Conservation (phyloP, 2,329 filamentous ascomycete genomes). For the Verticillium alfalfae region DNA sequence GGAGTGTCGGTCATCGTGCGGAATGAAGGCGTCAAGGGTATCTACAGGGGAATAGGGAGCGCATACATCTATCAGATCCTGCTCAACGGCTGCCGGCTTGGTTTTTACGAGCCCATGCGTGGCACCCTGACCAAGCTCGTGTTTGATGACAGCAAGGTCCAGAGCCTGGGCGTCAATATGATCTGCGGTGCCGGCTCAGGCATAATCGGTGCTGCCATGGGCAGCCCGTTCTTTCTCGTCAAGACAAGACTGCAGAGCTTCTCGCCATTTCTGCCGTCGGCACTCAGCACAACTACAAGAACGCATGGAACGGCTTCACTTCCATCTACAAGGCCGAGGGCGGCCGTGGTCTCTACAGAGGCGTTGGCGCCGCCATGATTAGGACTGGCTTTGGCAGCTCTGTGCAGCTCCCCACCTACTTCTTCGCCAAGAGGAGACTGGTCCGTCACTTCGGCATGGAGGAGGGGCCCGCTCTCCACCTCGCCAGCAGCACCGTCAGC, state of each 20-base stretch:
- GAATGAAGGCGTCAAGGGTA: conserved; percentile 80
- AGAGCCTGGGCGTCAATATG: conserved; percentile 88
- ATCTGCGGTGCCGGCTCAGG: conserved; percentile 86
- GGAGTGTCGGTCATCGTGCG: conserved; percentile 83
- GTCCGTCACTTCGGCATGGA: conserved; percentile 80
- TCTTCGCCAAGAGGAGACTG: conserved; percentile 87
- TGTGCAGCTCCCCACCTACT: conserved; percentile 95
- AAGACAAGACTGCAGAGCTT: conserved; percentile 95
- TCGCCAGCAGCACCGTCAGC: conserved; percentile 81
- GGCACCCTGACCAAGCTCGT: conserved; percentile 62
- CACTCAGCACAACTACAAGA: conserved; percentile 91
- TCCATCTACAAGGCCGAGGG: conserved; percentile 79
- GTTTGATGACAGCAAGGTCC: conserved; percentile 66
- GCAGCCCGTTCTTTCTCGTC: conserved; percentile 94
- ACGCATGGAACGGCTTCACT: conserved; percentile 74
- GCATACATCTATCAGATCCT: conserved; percentile 96
- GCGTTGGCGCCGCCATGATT: conserved; percentile 90
- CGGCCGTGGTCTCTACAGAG: conserved; percentile 76
- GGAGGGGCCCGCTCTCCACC: conserved; percentile 82
- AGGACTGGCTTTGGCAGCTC: conserved; percentile 93
- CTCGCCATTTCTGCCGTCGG: conserved; percentile 87
- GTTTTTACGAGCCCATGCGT: conserved; percentile 96
- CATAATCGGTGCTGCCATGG: conserved; percentile 84
- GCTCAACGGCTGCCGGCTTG: conserved; percentile 91
- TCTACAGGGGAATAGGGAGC: conserved; percentile 84